These are phyloP conservation scores for Gymnopus androsaceus DNA, from an alignment of 1,284 basidiomycete genomes.

Conservation along the genomic window DNA sequence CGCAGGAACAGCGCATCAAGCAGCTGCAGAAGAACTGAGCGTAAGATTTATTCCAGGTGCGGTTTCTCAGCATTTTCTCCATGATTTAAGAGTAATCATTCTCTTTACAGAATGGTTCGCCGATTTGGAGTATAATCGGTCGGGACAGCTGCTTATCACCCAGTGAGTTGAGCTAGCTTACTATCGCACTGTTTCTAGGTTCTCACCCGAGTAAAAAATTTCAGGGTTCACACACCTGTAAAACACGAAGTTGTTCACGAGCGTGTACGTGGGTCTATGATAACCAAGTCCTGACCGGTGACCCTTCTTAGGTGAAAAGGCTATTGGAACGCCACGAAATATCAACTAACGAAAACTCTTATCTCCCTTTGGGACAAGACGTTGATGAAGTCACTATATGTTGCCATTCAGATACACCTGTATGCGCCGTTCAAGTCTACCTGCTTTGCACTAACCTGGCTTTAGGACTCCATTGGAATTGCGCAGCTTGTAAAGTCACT, in stretches of 20 bases:
- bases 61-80: background rate
- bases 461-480: constrained; percentile 53
- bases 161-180: constrained; percentile 37
- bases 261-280: constrained; percentile 36
- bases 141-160: constrained; percentile 58
- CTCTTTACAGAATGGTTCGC: constrained; percentile 57
- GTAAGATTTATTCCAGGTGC: constrained; percentile 62
- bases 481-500: constrained; percentile 48
- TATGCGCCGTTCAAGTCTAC: constrained; percentile 29
- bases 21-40: constrained; percentile 49
- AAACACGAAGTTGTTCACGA: constrained; percentile 42
- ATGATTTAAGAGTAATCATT: background rate
- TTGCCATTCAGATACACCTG: constrained; percentile 67
- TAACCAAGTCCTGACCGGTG: background rate
- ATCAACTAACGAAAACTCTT: constrained; percentile 45
- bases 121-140: constrained; percentile 56
- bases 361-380: constrained; percentile 44
- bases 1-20: constrained; percentile 59
- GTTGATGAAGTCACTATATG: constrained; percentile 59
- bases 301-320: constrained; percentile 39
- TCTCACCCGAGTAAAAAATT: background rate
- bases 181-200: background rate
- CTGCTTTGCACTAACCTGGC: background rate
- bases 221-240: constrained; percentile 54
- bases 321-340: constrained; percentile 46